Conservation (phyloP, 2,329 filamentous ascomycete species). For the Endoconidiophora laricicola region DNA sequence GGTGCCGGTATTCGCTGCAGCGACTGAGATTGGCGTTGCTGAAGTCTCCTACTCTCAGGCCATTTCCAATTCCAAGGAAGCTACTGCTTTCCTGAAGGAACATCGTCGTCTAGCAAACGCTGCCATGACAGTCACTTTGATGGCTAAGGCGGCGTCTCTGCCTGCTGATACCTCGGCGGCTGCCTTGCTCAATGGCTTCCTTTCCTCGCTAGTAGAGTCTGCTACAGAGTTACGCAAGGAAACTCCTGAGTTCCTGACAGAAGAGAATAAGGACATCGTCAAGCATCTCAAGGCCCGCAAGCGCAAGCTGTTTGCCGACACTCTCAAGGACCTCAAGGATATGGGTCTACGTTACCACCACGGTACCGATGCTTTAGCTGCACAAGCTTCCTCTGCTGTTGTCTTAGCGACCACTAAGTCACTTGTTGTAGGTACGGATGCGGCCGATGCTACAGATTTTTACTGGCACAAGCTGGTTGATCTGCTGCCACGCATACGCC, state of each 20-base stretch:
- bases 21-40: slow-evolving; percentile 1
- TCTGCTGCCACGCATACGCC: slow-evolving; percentile 50
- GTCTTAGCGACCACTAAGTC: slow-evolving; percentile 46
- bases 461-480: slow-evolving; percentile 64
- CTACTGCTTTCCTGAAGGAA: slow-evolving; percentile 18
- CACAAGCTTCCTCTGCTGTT: slow-evolving; percentile 53
- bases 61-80: background rate
- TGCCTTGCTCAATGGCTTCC: slow-evolving; percentile 47
- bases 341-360: slow-evolving; percentile 87
- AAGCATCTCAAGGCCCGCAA: slow-evolving; percentile 87
- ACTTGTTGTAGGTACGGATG: slow-evolving; percentile 19
- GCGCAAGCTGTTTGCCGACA: slow-evolving; percentile 77
- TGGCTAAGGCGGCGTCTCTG: slow-evolving; percentile 45
- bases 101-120: slow-evolving; percentile 56
- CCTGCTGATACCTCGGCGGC: slow-evolving; percentile 36
- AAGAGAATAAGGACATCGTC: slow-evolving; percentile 69
- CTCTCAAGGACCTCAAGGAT: slow-evolving; percentile 60
- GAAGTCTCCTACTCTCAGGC: background rate
- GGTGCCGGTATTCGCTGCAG: slow-evolving; percentile 13
- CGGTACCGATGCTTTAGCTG: slow-evolving; percentile 51
- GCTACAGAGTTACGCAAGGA: slow-evolving; percentile 61
- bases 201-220: slow-evolving; percentile 42
- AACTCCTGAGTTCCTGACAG: slow-evolving; percentile 63
- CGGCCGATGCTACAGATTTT: slow-evolving; percentile 15
- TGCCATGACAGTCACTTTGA: slow-evolving; percentile 52